Percentiles rank a stretch among this genome's conserved stretches.
Evolutionary conservation across 768 basidiomycete species (phyloP).

Genomic region (Lactarius tabidus): DNA sequence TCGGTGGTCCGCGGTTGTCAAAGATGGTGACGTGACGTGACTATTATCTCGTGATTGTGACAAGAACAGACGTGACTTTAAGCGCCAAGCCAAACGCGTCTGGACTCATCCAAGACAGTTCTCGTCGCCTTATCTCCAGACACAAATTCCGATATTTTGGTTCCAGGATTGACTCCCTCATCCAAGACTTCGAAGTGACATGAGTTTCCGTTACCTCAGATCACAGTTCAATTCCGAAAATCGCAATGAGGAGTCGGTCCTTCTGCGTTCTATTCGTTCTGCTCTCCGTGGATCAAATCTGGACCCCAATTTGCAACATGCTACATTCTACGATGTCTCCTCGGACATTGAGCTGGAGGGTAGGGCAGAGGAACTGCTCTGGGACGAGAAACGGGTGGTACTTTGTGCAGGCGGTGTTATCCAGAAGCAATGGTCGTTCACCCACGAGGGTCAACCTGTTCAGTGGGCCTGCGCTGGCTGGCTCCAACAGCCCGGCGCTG

Average conservation of each 20-base stretch:
- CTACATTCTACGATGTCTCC: conserved; percentile 6
- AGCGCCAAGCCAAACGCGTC: too few species aligned
- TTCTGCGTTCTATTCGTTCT: conserved; percentile 55
- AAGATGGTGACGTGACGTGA: too few species aligned
- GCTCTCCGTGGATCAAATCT: conserved; percentile 48
- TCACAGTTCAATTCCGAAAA: conserved; percentile 9
- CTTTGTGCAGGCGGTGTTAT: conserved; percentile 66
- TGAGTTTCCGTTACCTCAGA: conserved; percentile 18
- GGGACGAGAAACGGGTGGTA: conserved; percentile 62
- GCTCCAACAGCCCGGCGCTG: conserved; percentile 50
- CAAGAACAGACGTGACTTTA: not conserved
- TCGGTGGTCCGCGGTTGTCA: too few species aligned
- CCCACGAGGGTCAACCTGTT: conserved; percentile 64
- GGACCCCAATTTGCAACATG: conserved; percentile 8
- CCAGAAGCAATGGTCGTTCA: conserved; percentile 68
- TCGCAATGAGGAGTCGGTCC: conserved; percentile 32
- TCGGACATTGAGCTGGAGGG: conserved; percentile 31
- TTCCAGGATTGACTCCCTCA: not conserved
- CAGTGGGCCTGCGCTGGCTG: conserved; percentile 79
- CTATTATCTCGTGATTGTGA: too few species aligned
- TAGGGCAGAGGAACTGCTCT: conserved; percentile 56
- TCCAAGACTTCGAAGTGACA: not conserved
- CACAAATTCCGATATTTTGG: not conserved
- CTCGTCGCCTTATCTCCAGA: too few species aligned
- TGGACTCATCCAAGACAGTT: too few species aligned